These are phyloP conservation scores for Ormosia semicastrata DNA, from an alignment of 306 rosid genomes.

Conservation along the genomic window DNA sequence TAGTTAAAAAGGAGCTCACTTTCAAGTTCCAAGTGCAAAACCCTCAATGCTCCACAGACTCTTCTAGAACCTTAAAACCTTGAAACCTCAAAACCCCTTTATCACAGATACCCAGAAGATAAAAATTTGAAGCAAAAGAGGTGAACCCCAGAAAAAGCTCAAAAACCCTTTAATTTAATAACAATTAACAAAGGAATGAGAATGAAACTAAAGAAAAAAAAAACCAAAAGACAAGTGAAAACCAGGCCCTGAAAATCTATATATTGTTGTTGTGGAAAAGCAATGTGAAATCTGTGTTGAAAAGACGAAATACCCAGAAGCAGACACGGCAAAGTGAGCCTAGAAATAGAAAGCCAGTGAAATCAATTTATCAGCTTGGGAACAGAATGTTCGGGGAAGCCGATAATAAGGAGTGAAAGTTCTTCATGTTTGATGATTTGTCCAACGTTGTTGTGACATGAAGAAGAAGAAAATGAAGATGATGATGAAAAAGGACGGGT, in stretches of 20 bases:
- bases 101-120: constrained; percentile 16
- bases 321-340: constrained; percentile 14
- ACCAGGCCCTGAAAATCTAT: background rate
- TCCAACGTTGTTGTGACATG: background rate
- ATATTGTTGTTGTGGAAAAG: background rate
- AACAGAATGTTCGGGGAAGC: constrained; percentile 27
- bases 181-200: background rate
- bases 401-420: constrained; percentile 6
- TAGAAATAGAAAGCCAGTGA: constrained; percentile 8
- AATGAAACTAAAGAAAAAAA: background rate
- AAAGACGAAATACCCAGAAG: constrained; percentile 16
- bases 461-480: background rate
- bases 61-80: background rate
- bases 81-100: constrained; percentile 27
- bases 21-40: constrained; percentile 7
- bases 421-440: constrained; percentile 20
- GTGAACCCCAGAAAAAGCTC: constrained; percentile 37
- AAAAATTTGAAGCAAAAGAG: background rate
- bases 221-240: too few relatives aligned
- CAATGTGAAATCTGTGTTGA: constrained; percentile 38
- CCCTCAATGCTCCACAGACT: constrained; percentile 12
- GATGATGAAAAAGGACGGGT: background rate
- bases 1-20: background rate
- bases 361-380: constrained; percentile 11
- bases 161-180: constrained; percentile 14